Evolutionary conservation across 108 stramenopile species (phyloP).

Genomic region (Cyclotella cryptica): DNA sequence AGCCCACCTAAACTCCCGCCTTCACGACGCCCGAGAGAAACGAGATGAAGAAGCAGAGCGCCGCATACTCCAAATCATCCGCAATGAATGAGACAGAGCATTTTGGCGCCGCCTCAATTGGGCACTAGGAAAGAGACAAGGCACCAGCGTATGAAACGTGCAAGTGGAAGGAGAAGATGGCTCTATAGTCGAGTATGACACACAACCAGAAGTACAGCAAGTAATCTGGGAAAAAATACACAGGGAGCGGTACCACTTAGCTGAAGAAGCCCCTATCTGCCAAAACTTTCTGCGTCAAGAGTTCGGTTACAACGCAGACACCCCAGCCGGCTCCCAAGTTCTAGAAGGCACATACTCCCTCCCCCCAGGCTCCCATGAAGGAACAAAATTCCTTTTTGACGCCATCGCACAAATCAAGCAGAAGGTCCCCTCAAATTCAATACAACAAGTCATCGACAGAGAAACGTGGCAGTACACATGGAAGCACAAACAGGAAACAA

Average conservation of each 20-base stretch:
- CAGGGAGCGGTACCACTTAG: too few species aligned
- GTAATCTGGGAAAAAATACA: too few species aligned
- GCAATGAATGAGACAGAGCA: conserved; percentile 20
- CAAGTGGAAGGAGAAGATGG: too few species aligned
- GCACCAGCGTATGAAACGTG: neutral
- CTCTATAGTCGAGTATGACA: too few species aligned
- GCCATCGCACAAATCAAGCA: neutral
- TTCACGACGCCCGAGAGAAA: conserved; percentile 10
- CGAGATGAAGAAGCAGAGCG: too few species aligned
- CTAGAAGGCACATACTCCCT: conserved; percentile 10
- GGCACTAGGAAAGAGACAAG: conserved; percentile 2
- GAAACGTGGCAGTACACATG: neutral
- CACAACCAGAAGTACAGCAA: too few species aligned
- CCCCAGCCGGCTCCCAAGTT: neutral
- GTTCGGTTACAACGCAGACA: too few species aligned
- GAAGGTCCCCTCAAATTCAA: neutral
- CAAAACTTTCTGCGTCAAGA: too few species aligned
- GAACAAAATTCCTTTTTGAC: neutral
- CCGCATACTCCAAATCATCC: conserved; percentile 31
- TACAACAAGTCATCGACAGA: neutral
- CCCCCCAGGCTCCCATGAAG: neutral
- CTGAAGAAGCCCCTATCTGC: too few species aligned
- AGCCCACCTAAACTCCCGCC: conserved; percentile 3
- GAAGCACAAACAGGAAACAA: neutral
- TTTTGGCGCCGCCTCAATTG: too few species aligned